Percentiles rank a stretch among this genome's conserved stretches.
These are phyloP conservation scores for Hericium coralloides DNA, from an alignment of 768 basidiomycete genomes.

Conservation along the genomic window DNA sequence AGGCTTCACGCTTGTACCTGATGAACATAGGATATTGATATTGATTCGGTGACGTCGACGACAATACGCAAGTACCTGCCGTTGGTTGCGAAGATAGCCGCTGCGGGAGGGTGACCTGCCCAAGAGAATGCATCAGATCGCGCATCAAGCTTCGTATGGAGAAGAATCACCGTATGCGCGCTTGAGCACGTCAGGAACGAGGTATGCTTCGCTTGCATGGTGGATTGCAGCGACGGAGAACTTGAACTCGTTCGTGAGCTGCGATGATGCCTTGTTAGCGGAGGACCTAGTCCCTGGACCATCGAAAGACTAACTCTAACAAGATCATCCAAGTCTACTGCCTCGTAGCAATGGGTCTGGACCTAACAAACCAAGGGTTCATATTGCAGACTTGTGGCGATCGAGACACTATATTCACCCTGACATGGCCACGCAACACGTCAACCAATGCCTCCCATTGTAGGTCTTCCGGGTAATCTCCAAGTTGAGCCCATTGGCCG, in stretches of 20 bases:
- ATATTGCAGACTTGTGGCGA: not conserved
- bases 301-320: conserved; percentile 19
- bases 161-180: conserved; percentile 38
- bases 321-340: conserved; percentile 50
- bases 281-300: not conserved
- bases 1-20: conserved; percentile 51
- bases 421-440: conserved; percentile 69
- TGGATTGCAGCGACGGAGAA: conserved; percentile 79
- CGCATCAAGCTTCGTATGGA: not conserved
- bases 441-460: conserved; percentile 78
- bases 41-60: not conserved
- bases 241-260: conserved; percentile 88
- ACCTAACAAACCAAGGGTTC: conserved; percentile 25
- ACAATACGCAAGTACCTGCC: conserved; percentile 29
- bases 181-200: conserved; percentile 80
- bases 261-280: not conserved
- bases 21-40: too few species aligned
- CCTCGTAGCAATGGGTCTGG: conserved; percentile 53
- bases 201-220: conserved; percentile 83
- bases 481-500: conserved; percentile 40
- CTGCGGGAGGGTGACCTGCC: conserved; percentile 49
- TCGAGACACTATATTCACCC: conserved; percentile 29
- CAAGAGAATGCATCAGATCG: conserved; percentile 1
- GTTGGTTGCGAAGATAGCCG: conserved; percentile 77
- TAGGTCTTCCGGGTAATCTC: conserved; percentile 58